Base-by-base conservation (phyloP, 176 grass and related monocot species). In the Rhynchospora tenuis region DNA sequence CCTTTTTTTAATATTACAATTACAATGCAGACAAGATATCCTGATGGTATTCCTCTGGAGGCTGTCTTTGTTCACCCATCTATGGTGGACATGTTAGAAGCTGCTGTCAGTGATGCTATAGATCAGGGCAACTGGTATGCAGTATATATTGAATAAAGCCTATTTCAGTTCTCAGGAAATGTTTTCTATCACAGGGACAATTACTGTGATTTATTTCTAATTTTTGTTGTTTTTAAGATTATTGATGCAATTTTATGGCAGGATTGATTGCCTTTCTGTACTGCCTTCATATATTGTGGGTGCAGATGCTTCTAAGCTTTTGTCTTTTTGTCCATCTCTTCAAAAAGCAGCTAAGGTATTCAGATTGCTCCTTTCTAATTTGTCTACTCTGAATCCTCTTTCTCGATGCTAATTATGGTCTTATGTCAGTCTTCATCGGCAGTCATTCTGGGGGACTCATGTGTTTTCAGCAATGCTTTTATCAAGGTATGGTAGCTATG, bases 11-110 rank as follows among this genome's bases (percentile, higher is more conserved):
- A 23, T 87, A 72, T 64, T 89, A 42, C 70, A 66, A 72, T 64
- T 89, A 42, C 70, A 66, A 29, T 91, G 27, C 83, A 98, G 92
- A 87, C 84, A 50, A 91, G 95, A 87, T 98, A 98, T 95, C 92
- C 92, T 81, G 89, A 95, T 63, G 92, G 95, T 59, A 93, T 98
- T 90, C 87, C 87, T 86, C 86, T 98, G 79, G 95, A 93, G 70
- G 92, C 79, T 86, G 91, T 98, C 74, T 98, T 95, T 91, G 91
- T 98, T 85, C 95, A 95, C 80, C 88, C 83, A 84, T 98, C 95
- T 73, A 85, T 98, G 45, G 89, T 95, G 3, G 92, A 94, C 70
- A 98, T 98, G 92, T 90, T 98, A 65, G 95, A 98, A 90, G 83
- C 89, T 93, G 90, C 92, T 82, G 86, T 98, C 64, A 91, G 89